Conservation (phyloP, 2,329 filamentous ascomycete species). For the Xylariaceae sp. region DNA sequence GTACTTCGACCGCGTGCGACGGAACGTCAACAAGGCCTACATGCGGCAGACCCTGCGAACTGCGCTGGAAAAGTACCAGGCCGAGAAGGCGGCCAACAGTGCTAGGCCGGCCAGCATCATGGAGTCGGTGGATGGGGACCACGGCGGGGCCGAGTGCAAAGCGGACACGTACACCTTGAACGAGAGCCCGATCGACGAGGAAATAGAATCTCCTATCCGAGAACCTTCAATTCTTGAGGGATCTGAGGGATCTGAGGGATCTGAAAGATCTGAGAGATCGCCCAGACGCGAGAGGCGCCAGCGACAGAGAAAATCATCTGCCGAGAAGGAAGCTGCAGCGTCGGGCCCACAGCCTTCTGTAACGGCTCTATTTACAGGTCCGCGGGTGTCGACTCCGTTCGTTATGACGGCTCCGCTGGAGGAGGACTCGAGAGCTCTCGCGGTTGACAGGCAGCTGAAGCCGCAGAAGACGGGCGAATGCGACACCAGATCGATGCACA, state of each 20-base stretch:
- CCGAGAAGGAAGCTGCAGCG: not conserved
- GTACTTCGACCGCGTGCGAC: slow-evolving; percentile 33
- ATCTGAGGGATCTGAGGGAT: slow-evolving; percentile 3
- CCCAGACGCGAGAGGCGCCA: slow-evolving; percentile 7
- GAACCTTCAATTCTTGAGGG: not conserved
- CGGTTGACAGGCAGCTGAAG: slow-evolving; percentile 12
- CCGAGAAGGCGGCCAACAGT: slow-evolving; percentile 17
- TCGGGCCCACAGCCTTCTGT: not conserved
- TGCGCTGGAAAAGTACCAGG: slow-evolving; percentile 31
- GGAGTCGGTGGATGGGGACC: slow-evolving; percentile 18
- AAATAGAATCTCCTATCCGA: slow-evolving; percentile 6
- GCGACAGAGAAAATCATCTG: slow-evolving; percentile 8
- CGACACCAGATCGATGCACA: slow-evolving; percentile 29
- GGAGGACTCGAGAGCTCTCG: not conserved
- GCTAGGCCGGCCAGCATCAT: slow-evolving; percentile 11
- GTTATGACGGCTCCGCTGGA: not conserved
- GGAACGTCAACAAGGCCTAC: slow-evolving; percentile 35
- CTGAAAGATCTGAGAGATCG: not conserved
- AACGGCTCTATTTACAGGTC: not conserved
- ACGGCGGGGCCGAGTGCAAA: slow-evolving; percentile 13
- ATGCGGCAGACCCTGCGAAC: slow-evolving; percentile 33
- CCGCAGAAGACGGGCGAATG: slow-evolving; percentile 15
- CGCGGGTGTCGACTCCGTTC: not conserved
- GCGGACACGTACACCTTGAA: slow-evolving; percentile 16
- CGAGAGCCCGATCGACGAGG: slow-evolving; percentile 15